Percentiles rank a stretch among this genome's conserved stretches.
phyloP scores from a whole-genome alignment of 768 basidiomycete species.

The Auricularia sp. region DNA sequence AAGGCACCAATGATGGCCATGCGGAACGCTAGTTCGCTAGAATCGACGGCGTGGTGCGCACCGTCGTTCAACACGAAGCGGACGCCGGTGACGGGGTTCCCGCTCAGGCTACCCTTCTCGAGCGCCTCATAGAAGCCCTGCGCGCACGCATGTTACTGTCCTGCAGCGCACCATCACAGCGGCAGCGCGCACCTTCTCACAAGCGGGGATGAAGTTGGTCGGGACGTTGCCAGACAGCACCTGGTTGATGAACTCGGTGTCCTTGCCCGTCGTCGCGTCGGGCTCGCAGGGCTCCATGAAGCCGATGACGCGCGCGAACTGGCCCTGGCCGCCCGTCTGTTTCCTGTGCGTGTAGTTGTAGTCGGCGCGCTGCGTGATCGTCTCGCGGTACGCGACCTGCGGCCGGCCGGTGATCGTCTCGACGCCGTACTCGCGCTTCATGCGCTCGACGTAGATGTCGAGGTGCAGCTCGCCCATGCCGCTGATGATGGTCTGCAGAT shows the following conservation, averaged over 20 bases:
- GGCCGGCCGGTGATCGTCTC: conserved; percentile 92
- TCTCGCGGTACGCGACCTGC: conserved; percentile 93
- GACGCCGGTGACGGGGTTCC: conserved; percentile 78
- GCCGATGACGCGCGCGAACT: conserved; percentile 89
- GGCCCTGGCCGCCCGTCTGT: conserved; percentile 94
- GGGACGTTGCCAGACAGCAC: conserved; percentile 93
- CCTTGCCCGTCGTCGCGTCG: conserved; percentile 70
- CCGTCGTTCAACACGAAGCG: conserved; percentile 88
- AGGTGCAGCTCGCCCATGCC: conserved; percentile 99
- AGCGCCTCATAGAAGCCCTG: conserved; percentile 93
- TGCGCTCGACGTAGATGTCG: conserved; percentile 98
- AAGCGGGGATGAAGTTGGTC: conserved; percentile 83
- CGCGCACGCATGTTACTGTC: background rate
- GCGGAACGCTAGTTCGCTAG: conserved; percentile 91
- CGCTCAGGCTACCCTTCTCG: conserved; percentile 82
- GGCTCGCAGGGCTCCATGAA: conserved; percentile 75
- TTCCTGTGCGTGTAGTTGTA: conserved; percentile 96
- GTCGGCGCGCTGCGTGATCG: conserved; percentile 69
- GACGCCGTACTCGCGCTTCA: conserved; percentile 95
- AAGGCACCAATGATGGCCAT: conserved; percentile 87
- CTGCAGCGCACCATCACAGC: conserved; percentile 1
- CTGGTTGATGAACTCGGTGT: conserved; percentile 71
- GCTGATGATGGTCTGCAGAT: conserved; percentile 83
- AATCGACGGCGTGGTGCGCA: conserved; percentile 88
- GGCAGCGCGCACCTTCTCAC: conserved; percentile 63